Conservation (phyloP, 2,329 filamentous ascomycete species). For the Aspergillus quadrilineatus region DNA sequence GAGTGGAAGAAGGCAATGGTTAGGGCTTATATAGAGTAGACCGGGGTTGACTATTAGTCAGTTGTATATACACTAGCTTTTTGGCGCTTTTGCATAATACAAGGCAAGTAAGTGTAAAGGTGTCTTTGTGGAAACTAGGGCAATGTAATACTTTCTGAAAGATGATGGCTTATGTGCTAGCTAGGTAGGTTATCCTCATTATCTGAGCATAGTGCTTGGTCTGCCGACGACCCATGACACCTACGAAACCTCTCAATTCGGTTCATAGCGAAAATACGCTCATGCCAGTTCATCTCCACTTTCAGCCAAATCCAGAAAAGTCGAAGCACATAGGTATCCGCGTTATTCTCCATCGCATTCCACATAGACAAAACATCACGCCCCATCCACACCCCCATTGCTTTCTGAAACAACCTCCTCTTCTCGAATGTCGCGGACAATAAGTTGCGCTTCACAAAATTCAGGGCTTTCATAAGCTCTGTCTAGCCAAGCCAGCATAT, state of each 20-base stretch:
- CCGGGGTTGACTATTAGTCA: constrained; percentile 1
- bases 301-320: too few species aligned
- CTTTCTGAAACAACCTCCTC: neutral
- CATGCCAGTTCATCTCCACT: too few species aligned
- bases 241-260: too few species aligned
- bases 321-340: neutral
- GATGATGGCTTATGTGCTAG: too few species aligned
- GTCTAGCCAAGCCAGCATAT: constrained; percentile 62
- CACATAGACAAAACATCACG: neutral
- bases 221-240: too few species aligned
- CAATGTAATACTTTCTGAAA: too few species aligned
- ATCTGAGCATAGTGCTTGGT: too few species aligned
- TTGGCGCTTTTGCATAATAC: too few species aligned
- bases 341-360: neutral
- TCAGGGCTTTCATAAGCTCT: constrained; percentile 51
- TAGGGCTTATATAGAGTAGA: constrained; percentile 20
- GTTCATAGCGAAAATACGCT: too few species aligned
- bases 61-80: neutral
- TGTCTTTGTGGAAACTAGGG: too few species aligned
- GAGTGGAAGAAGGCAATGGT: constrained; percentile 25
- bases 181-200: too few species aligned
- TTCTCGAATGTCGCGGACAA: constrained; percentile 22
- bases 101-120: too few species aligned
- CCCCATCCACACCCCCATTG: neutral
- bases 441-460: constrained; percentile 39